These are phyloP conservation scores for Byssothecium circinans DNA, from an alignment of 2,329 filamentous ascomycete species.

Conservation along the genomic window DNA sequence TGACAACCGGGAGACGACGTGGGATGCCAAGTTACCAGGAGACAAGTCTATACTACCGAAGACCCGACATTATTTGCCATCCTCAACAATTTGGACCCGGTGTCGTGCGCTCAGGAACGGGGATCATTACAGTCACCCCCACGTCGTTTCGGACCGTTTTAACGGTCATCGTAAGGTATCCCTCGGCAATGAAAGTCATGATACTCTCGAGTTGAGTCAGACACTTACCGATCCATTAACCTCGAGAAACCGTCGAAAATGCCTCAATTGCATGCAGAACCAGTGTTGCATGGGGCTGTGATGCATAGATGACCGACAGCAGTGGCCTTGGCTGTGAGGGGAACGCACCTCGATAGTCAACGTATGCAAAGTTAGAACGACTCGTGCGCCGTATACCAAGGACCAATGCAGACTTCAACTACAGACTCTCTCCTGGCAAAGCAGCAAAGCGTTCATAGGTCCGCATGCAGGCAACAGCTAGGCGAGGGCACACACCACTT, in stretches of 20 bases:
- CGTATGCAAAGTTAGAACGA: not conserved
- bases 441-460: not conserved
- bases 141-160: not conserved
- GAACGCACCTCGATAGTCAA: not conserved
- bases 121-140: not conserved
- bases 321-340: not conserved
- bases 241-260: not conserved
- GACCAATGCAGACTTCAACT: not conserved
- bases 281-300: not conserved
- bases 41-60: not conserved
- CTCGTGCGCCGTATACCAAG: not conserved
- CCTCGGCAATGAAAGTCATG: not conserved
- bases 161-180: not conserved
- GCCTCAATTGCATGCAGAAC: constrained; percentile 1
- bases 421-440: not conserved
- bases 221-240: not conserved
- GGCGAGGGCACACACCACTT: not conserved
- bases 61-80: not conserved
- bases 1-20: not conserved
- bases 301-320: not conserved
- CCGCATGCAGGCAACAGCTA: not conserved
- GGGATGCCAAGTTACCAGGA: constrained; percentile 1
- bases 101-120: constrained; percentile 2
- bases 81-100: not conserved
- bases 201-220: not conserved